Base-by-base conservation (phyloP, 306 rosid species). In the Fagus sylvatica region DNA sequence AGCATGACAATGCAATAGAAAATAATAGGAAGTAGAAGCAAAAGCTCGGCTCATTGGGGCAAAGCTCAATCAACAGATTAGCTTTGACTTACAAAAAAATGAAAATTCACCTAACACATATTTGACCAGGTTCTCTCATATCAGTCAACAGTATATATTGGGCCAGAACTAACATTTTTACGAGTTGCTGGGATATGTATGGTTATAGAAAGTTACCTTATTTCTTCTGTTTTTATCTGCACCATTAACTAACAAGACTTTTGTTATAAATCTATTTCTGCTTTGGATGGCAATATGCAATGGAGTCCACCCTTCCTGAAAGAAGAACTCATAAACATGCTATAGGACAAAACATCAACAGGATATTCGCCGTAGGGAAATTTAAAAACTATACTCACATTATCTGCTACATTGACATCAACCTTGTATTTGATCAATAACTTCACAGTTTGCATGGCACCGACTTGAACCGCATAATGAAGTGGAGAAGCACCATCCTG, bases 401-500 rank as follows among this genome's bases (percentile, higher is more conserved):
- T 85, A 85, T 95, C 98, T 40, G 94, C 90, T 1, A 70, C 86
- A 28, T 95, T 95, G 81, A 92, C 86, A 60, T 95, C 97, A 64
- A 86, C 98, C 15, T 91, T 79, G 82, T 91, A 81, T 86, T 91
- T 91, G 53, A 92, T 87, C 88, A 95, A 83, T 75, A 95, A 85
- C 89, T 95, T 95, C 80, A 95, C 92, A 71, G 87, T 89, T 79
- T 87, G 91, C 91, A 85, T 87, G 74, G 92, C 89, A 79, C 98
- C 97, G 79, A 92, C 97, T 84, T 95, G 93, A 82, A 88, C 93
- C 72, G 98, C 98, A 78, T 89, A 92, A 87, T 95, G 98, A 79
- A 95, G 98, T 55, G 96, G 91, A 62, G 98, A 87, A 78, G 98
- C 97, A 62, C 98, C 98, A 87, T 92, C 94, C 98, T 95, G 80